These are phyloP conservation scores for Candida sakaeoensis DNA, from an alignment of 805 yeast genomes.

Conservation along the genomic window DNA sequence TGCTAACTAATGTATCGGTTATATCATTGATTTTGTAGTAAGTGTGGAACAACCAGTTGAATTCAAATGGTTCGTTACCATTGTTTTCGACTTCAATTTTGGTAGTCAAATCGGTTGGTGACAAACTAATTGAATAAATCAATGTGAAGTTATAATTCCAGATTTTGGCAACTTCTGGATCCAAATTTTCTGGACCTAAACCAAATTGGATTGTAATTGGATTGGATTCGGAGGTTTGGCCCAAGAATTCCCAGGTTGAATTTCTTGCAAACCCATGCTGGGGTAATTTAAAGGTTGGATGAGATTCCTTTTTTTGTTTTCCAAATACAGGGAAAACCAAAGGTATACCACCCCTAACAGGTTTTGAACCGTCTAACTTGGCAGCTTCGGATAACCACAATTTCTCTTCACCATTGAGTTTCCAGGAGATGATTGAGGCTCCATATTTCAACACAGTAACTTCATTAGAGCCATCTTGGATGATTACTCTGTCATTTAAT, in stretches of 20 bases:
- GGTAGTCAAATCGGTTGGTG: constrained; percentile 57
- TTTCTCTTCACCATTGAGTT: constrained; percentile 64
- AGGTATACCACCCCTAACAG: constrained; percentile 97
- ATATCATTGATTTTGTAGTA: constrained; percentile 75
- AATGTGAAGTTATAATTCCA: constrained; percentile 79
- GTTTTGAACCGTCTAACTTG: constrained; percentile 83
- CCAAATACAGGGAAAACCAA: constrained; percentile 94
- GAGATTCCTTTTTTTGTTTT: constrained; percentile 47
- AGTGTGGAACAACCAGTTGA: constrained; percentile 95
- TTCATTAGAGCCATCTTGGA: constrained; percentile 51
- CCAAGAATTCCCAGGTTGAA: constrained; percentile 90
- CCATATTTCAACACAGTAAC: constrained; percentile 81
- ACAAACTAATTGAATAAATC: constrained; percentile 62
- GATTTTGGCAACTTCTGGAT: constrained; percentile 50
- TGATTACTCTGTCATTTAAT: constrained; percentile 55
- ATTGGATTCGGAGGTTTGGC: constrained; percentile 67
- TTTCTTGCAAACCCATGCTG: constrained; percentile 97
- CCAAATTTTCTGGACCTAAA: constrained; percentile 79
- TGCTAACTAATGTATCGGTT: constrained; percentile 71
- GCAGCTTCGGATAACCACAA: constrained; percentile 81
- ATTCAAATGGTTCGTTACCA: constrained; percentile 63
- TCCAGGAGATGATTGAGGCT: constrained; percentile 87
- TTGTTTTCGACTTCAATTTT: constrained; percentile 73
- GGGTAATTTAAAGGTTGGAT: constrained; percentile 67
- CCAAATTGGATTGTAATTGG: constrained; percentile 84